Conservation (phyloP, 306 rosid species). For the Gynostemma pentaphyllum region DNA sequence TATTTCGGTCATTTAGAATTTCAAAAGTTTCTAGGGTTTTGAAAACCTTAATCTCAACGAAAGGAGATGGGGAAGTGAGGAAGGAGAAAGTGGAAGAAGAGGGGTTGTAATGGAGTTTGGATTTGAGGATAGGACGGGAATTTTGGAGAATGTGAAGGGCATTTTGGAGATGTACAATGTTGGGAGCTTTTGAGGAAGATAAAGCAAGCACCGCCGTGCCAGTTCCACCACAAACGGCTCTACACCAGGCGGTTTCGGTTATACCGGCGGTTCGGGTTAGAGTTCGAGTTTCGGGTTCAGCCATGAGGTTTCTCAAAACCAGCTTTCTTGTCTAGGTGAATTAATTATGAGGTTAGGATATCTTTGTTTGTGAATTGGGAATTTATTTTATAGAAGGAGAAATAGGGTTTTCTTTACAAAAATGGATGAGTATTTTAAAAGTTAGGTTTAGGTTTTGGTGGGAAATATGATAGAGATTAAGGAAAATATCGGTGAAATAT, state of each 20-base stretch:
- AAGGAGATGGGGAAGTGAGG: conserved; percentile 22
- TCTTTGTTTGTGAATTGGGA: too few relatives aligned
- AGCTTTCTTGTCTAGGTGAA: too few relatives aligned
- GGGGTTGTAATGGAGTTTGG: conserved; percentile 21
- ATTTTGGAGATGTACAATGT: conserved; percentile 17
- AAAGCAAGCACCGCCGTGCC: conserved; percentile 42
- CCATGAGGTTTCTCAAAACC: not conserved
- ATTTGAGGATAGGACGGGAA: conserved; percentile 46
- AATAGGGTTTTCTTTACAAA: too few relatives aligned
- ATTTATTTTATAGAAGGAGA: too few relatives aligned
- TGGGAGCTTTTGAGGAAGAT: conserved; percentile 15
- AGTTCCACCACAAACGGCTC: conserved; percentile 40
- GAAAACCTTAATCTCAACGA: conserved; percentile 16
- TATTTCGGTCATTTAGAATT: not conserved
- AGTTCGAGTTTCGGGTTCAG: not conserved
- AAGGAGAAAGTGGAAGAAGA: conserved; percentile 18
- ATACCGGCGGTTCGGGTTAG: conserved; percentile 26
- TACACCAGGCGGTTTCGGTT: conserved; percentile 43
- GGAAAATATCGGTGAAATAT: too few relatives aligned
- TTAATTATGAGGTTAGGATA: too few relatives aligned
- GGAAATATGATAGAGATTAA: too few relatives aligned
- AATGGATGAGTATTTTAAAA: too few relatives aligned
- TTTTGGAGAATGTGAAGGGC: conserved; percentile 35
- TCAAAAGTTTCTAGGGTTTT: conserved; percentile 2
- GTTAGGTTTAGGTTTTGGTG: too few relatives aligned